Base-by-base conservation (phyloP, 2,329 filamentous ascomycete species). In the Furcasterigmium furcatum region DNA sequence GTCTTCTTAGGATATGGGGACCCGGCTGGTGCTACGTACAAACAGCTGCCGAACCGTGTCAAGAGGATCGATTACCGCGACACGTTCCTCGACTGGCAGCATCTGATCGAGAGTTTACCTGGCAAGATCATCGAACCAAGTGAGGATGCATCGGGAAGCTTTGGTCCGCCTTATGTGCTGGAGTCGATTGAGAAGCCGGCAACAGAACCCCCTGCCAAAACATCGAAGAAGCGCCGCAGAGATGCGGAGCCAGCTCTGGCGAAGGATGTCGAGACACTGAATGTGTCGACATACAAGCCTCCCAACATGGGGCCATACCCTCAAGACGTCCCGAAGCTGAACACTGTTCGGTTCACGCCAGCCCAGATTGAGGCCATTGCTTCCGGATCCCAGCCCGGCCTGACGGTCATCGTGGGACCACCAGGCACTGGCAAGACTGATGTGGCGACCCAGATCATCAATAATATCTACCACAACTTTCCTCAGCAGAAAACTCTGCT, bases 391-490 rank as follows among this genome's bases (percentile, higher is more conserved):
- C 95, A 99, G 58, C 92, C 94, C 29, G 94, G 95, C 18, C 76
- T 99, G 43, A 96, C 92, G 1, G 81, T 99, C 40, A 87, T 99
- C 55, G 89, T 99, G 51, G 94, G 94, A 1, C 94, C 94, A 44
- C 94, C 94, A 8, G 94, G 94, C 45, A 99, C 94, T 7, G 94
- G 95, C 51, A 99, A 99, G 73, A 99, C 94, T n/a, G 94, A 99
- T 66, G 94, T 99, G 44, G 91, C 91, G 40, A 96, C 92, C 5
- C 94, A 99, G 65, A 95, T 97, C 62, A 99, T 99, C 69, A 96
- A 89, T 72, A 96, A 97, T 64, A 87, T 99, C 56, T 99, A 99
- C 62, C 92, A 97, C 72, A 96, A 97, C 67, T 99, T 96, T 62
- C 91, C 94, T 8, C 77, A 85, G 52, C 91, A 99, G 65, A 87